Evolutionary conservation across 2,329 filamentous ascomycete species (phyloP), one percentile per base, ranked within the genome.

Genomic region (Sphaceloma murrayae): DNA sequence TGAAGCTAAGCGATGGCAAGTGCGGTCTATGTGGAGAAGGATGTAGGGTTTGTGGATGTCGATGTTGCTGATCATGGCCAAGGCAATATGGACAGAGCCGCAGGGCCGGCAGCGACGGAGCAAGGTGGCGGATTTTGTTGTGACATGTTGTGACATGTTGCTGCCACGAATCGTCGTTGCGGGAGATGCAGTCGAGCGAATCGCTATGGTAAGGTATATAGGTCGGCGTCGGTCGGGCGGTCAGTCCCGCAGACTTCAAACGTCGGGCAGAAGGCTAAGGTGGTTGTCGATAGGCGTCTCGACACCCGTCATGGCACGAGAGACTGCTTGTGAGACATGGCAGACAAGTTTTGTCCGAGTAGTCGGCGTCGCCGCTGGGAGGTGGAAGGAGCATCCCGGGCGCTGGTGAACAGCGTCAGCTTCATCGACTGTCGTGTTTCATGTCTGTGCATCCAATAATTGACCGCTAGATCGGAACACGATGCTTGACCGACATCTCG

Each of bases 1-100:
- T n/a, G n/a, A n/a, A n/a, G 36, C 36, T 40, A 40, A 40, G 36
- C 36, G 36, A 40, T 27, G 36, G 36, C 10, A 40, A 13, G 13
- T 14, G 24, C 36, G 36, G 36, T n/a, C 6, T 13, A 18, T 27
- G 36, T 27, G 21, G 36, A 38, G 36, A 29, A 29, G 21, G 36
- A 16, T 13, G 10, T 29, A 40, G 22, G 22, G 36, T 22, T 39
- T 6, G 18, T 13, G 22, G 11, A 27, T 10, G 9, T 26, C 21
- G 9, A 16, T 6, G 17, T n/a, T 17, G 6, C 6, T 34, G 11
- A 19, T 17, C 16, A 9, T 34, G 32, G 24, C 11, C 24, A 27
- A 11, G 24, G 24, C 24, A 27, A 27, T 27, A 6, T 27, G 24
- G 24, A 27, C 11, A 27, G 24, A 27, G 24, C 24, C 24, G 24